Evolutionary conservation across 805 yeast species (phyloP), one percentile per base, ranked within the genome.

Genomic region (Komagataella ulmi): DNA sequence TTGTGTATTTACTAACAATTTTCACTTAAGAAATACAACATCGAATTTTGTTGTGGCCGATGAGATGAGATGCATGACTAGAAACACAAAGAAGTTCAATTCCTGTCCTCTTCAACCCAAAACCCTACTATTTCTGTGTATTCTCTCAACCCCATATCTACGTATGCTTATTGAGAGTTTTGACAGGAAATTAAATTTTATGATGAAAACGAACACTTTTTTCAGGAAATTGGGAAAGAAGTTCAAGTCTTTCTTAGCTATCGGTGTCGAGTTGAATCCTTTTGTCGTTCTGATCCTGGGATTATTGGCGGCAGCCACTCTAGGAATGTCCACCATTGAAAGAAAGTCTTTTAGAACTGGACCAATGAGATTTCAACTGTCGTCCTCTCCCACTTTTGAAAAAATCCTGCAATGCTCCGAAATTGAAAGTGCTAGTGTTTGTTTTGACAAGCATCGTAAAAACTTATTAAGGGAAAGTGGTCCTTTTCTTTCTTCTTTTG

Each of bases 401-500:
- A 43, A 49, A 24, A 46, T 59, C 6, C 50, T 57, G 5, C 45
- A 56, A 18, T 63, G 67, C 51, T 51, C 53, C 24, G 67, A 63
- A 50, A 36, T 53, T 10, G 23, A 45, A 3, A 63, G 60, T 48
- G 61, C 60, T 2, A 36, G 50, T 8, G 46, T 49, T 7, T 63
- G 67, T 53, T 57, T 60, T 46, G 49, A 45, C 14, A 54, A 53
- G 7, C 55, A 54, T 47, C 51, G 56, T 30, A 51, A 6, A 43
- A 52, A 8, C 58, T 57, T 24, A 30, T 53, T 8, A 50, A 46
- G 21, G 19, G 18, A 23, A 49, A 18, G 12, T 17, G n/a, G 19
- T 12, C 17, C 17, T 19, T 48, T 14, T 18, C n/a, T 53, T 3
- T 23, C 54, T 23, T 4, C 52, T 4, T 24, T 52, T 7, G 18